These are phyloP conservation scores for Apiospora koreana DNA, from an alignment of 2,329 filamentous ascomycete genomes.

Conservation along the genomic window DNA sequence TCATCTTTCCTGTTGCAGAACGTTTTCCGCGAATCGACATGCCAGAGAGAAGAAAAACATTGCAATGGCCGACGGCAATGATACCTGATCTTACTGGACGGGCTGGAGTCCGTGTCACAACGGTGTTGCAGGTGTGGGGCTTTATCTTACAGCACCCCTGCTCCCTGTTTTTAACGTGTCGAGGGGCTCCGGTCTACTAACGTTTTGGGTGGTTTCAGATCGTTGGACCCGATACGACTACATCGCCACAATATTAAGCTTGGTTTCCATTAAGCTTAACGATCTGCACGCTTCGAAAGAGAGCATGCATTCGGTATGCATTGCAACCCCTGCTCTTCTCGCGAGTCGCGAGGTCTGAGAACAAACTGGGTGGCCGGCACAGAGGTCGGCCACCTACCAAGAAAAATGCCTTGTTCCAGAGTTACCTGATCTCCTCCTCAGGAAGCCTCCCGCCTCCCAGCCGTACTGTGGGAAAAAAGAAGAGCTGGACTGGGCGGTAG, in stretches of 20 bases:
- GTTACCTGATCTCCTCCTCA: background rate
- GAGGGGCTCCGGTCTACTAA: background rate
- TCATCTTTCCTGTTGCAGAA: background rate
- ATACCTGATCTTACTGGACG: background rate
- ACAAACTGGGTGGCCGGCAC: background rate
- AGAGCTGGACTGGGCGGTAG: background rate
- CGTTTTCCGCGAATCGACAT: background rate
- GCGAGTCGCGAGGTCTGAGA: background rate
- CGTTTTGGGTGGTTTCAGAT: slow-evolving; percentile 7
- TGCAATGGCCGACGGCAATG: background rate
- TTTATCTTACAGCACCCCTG: background rate
- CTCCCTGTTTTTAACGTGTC: background rate
- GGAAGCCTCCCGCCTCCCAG: background rate
- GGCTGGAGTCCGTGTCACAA: slow-evolving; percentile 8
- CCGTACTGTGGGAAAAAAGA: background rate
- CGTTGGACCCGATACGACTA: background rate
- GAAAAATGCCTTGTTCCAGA: background rate
- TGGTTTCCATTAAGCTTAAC: slow-evolving; percentile 4
- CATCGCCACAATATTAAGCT: background rate
- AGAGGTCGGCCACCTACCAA: background rate
- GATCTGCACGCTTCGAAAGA: slow-evolving; percentile 1
- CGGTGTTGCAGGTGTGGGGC: slow-evolving; percentile 8
- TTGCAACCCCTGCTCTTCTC: background rate
- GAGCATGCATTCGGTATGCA: background rate
- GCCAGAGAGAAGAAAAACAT: background rate